Evolutionary conservation across 225 moss, liverwort and hornwort species (phyloP), one percentile per base, ranked within the genome.

Genomic region (Anthoceros angustus): DNA sequence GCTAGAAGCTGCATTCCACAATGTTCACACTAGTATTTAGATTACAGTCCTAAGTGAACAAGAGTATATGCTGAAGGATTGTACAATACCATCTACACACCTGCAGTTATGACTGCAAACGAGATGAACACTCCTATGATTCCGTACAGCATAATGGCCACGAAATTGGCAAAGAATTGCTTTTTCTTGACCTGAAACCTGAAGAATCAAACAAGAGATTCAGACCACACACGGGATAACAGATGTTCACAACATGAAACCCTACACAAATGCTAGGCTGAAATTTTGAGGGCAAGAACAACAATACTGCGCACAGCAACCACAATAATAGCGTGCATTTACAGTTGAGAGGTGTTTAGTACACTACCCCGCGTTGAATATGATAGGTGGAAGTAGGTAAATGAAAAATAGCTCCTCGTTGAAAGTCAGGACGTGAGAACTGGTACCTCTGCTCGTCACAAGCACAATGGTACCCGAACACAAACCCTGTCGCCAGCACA

Each of bases 101-200:
- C 79, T 42, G 77, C 68, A 43, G 87, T 79, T 40, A 95, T 71
- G 9, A 88, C 63, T 63, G 77, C 77, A 41, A 90, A 95, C 43
- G 94, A 95, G 45, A 91, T 88, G 70, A 95, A 91, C 3, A 91
- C 88, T 23, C 94, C 94, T 60, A 90, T 78, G 41, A 95, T 83
- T 39, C 94, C 90, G 42, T 79, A 95, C 24, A 91, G 74, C 42
- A 90, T 86, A 43, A 95, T 95, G 64, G 90, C 76, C 6, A 88
- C 74, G 41, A 95, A 88, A 62, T 95, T 95, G 42, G 75, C 77
- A 43, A 95, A 95, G 24, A 95, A 91, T 20, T 88, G 79, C 71
- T 95, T 91, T 74, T 91, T 95, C 79, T 95, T 95, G 69, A 91
- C 88, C 61, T 86, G 88, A 43, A 95, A 81, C 46, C 84, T 79